phyloP scores from a whole-genome alignment of 1,284 basidiomycete species.

The Chiua sp. region DNA sequence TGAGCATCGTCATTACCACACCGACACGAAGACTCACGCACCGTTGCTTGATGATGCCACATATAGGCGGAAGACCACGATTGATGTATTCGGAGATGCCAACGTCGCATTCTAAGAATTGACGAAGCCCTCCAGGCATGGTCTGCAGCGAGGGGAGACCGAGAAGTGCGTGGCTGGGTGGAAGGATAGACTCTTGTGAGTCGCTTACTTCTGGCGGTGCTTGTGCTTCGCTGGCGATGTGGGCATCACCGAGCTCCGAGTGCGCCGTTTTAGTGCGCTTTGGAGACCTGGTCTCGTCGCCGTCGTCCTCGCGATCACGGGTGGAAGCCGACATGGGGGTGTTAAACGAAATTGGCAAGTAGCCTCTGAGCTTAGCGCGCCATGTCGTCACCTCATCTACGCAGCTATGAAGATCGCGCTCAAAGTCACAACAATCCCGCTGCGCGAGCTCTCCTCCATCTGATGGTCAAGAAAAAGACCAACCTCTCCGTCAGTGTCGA shows the following conservation, averaged over 20 bases:
- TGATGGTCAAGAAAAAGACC: slow-evolving; percentile 88
- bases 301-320: slow-evolving; percentile 59
- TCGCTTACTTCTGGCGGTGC: slow-evolving; percentile 5
- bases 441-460: slow-evolving; percentile 78
- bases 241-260: slow-evolving; percentile 22
- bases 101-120: slow-evolving; percentile 82
- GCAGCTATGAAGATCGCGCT: slow-evolving; percentile 72
- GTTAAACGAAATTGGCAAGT: background rate
- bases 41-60: slow-evolving; percentile 96
- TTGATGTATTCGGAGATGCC: slow-evolving; percentile 92
- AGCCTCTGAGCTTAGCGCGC: background rate
- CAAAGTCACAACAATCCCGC: slow-evolving; percentile 72
- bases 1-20: slow-evolving; percentile 9
- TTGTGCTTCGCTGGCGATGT: slow-evolving; percentile 8
- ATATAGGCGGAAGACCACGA: slow-evolving; percentile 70
- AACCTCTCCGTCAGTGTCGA: slow-evolving; percentile 98
- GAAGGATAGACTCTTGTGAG: slow-evolving; percentile 50
- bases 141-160: slow-evolving; percentile 58
- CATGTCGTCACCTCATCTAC: slow-evolving; percentile 50
- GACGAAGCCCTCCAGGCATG: slow-evolving; percentile 51
- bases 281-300: slow-evolving; percentile 49
- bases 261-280: slow-evolving; percentile 61
- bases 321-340: slow-evolving; percentile 36
- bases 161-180: slow-evolving; percentile 73
- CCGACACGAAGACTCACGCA: slow-evolving; percentile 38